Evolutionary conservation across 805 yeast species (phyloP), one percentile per base, ranked within the genome.

Genomic region (Monosporozyma aerobia): DNA sequence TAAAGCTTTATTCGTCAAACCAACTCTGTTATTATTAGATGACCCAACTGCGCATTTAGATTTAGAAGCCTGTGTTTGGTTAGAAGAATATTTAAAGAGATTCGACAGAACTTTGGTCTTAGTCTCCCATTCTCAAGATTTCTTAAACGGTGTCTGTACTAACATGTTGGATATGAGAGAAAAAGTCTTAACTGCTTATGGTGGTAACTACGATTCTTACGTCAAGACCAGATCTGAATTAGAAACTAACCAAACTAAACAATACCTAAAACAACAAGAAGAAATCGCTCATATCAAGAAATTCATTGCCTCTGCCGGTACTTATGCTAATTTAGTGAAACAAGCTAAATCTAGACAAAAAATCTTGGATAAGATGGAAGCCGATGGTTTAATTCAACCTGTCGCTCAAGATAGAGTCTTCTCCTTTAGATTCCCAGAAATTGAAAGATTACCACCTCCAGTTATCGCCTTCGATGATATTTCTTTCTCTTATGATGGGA

Each of bases 11-110:
- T 94, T 94, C 77, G 98, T 94, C 61, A 92, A 94, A 78, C 99
- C 99, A 68, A 90, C 98, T 50, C 75, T 94, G 63, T 77, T 94
- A 67, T 76, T 94, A 63, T 82, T 94, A 71, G 99, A 94, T 77
- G 99, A 94, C 73, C 99, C 99, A 65, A 94, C 99, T 60, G 99
- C 99, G 51, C 99, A 94, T 75, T 87, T 94, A 81, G 99, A 94
- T 77, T 80, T 94, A 70, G 97, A 90, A 74, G 99, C 99, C 55
- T 92, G 98, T 84, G 99, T 94, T 68, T 94, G 99, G 99, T 80
- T 94, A 72, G 99, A 94, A 78, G 98, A 90, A 77, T 94, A 94
- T 75, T 80, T 94, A 69, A 92, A 89, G 78, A 79, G 89, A 71
- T 94, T 86, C 72, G 97, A 94, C 74, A 83, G 95, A 70, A 90